A percentile compares a stretch with the other conserved stretches of the same genome.
Evolutionary conservation across 2,329 filamentous ascomycete genomes (phyloP).

Genomic region (Penicillium expansum): DNA sequence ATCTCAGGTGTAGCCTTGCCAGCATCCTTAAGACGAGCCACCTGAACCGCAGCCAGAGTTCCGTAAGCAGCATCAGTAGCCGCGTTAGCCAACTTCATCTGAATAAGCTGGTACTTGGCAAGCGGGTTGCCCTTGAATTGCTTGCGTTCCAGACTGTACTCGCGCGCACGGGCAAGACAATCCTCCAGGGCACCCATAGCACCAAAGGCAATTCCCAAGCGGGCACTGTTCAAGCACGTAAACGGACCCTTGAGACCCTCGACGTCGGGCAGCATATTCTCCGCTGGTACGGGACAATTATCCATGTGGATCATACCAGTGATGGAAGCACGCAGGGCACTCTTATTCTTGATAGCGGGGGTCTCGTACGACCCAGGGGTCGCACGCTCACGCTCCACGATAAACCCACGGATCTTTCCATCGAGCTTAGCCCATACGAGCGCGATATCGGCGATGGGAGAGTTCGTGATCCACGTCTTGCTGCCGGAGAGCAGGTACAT

Average conservation of each 20-base stretch:
- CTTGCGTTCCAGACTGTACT: constrained; percentile 86
- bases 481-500: constrained; percentile 75
- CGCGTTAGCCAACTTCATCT: constrained; percentile 96
- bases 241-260: constrained; percentile 89
- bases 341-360: constrained; percentile 91
- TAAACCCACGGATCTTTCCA: constrained; percentile 90
- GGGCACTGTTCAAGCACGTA: constrained; percentile 87
- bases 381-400: constrained; percentile 81
- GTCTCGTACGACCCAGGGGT: constrained; percentile 88
- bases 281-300: constrained; percentile 78
- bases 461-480: constrained; percentile 97
- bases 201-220: constrained; percentile 91
- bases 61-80: constrained; percentile 87
- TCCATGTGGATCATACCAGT: constrained; percentile 98
- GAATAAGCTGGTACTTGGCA: constrained; percentile 92
- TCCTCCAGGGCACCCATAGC: constrained; percentile 94
- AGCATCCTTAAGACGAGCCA: constrained; percentile 87
- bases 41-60: constrained; percentile 84
- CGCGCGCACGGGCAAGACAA: constrained; percentile 73
- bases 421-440: constrained; percentile 92
- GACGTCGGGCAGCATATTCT: constrained; percentile 90
- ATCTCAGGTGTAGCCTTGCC: constrained; percentile 88
- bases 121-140: constrained; percentile 96
- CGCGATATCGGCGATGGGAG: constrained; percentile 79
- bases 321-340: constrained; percentile 83